Evolutionary conservation across 768 basidiomycete species (phyloP).

Genomic region (Rhodotorula taiwanensis): DNA sequence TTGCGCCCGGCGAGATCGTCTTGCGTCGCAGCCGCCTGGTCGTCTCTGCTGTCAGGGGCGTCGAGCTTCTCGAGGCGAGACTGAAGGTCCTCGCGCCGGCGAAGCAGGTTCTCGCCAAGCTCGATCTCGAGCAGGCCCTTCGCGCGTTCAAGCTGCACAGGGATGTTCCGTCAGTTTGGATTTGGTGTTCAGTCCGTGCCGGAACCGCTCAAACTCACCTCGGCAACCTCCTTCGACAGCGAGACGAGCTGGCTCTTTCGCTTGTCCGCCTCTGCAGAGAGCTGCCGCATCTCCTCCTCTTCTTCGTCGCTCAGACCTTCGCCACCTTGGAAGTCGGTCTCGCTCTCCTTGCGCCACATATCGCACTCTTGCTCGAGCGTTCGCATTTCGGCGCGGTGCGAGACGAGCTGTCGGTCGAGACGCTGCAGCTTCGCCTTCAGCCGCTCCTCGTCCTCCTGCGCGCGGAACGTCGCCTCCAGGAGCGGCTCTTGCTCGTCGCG

Average conservation of each 20-base stretch:
- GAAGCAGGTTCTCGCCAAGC: constrained; percentile 75
- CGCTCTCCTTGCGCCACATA: constrained; percentile 61
- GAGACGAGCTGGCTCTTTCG: constrained; percentile 65
- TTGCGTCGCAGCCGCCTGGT: constrained; percentile 48
- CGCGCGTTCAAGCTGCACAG: constrained; percentile 57
- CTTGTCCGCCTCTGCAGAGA: constrained; percentile 70
- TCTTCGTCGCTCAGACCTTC: constrained; percentile 67
- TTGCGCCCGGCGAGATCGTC: constrained; percentile 63
- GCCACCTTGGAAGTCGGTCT: constrained; percentile 58
- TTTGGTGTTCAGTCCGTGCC: too few species aligned
- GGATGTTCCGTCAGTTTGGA: background rate
- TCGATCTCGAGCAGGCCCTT: constrained; percentile 86
- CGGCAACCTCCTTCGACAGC: constrained; percentile 59
- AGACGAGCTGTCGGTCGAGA: constrained; percentile 62
- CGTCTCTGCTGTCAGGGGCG: constrained; percentile 30
- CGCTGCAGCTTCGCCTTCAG: constrained; percentile 56
- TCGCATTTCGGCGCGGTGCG: constrained; percentile 64
- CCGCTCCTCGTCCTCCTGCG: constrained; percentile 66
- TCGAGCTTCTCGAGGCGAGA: constrained; percentile 66
- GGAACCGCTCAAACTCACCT: constrained; percentile 60
- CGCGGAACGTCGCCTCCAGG: constrained; percentile 55
- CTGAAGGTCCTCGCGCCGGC: constrained; percentile 70
- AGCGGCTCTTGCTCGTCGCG: constrained; percentile 60
- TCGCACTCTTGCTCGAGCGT: constrained; percentile 58
- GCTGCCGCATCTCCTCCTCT: constrained; percentile 56